Evolutionary conservation across 192 early-diverging fungal species (phyloP).

Genomic region (Anaeromyces robustus): DNA sequence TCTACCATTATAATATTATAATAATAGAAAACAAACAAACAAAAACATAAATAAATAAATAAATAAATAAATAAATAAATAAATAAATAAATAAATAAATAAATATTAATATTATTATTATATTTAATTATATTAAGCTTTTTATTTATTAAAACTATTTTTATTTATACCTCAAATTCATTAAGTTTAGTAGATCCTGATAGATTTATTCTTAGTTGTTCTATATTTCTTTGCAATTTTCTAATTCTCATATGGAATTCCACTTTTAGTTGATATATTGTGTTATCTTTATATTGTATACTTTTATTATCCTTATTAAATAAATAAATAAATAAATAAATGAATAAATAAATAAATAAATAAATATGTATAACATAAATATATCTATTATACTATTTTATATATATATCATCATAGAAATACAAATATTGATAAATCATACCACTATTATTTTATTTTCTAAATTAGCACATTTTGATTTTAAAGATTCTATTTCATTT

Average conservation of each 20-base stretch:
- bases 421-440: no score
- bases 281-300: slow-evolving; percentile 19
- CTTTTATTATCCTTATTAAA: slow-evolving; percentile 13
- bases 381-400: background rate
- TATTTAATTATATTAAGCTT: no score
- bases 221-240: slow-evolving; percentile 14
- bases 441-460: slow-evolving; percentile 22
- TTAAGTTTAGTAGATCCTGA: slow-evolving; percentile 17
- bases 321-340: background rate
- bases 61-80: no score
- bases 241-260: slow-evolving; percentile 14
- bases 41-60: no score
- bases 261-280: slow-evolving; percentile 22
- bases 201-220: slow-evolving; percentile 15
- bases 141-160: background rate
- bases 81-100: no score
- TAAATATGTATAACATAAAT: no score
- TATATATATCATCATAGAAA: no score
- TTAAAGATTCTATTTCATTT: slow-evolving; percentile 12
- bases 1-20: no score
- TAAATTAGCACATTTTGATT: slow-evolving; percentile 13
- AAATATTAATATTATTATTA: no score
- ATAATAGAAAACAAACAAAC: no score
- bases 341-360: background rate
- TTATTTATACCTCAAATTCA: slow-evolving; percentile 16